These are phyloP conservation scores for Candida hungchunana DNA, from an alignment of 805 yeast species.

Conservation along the genomic window DNA sequence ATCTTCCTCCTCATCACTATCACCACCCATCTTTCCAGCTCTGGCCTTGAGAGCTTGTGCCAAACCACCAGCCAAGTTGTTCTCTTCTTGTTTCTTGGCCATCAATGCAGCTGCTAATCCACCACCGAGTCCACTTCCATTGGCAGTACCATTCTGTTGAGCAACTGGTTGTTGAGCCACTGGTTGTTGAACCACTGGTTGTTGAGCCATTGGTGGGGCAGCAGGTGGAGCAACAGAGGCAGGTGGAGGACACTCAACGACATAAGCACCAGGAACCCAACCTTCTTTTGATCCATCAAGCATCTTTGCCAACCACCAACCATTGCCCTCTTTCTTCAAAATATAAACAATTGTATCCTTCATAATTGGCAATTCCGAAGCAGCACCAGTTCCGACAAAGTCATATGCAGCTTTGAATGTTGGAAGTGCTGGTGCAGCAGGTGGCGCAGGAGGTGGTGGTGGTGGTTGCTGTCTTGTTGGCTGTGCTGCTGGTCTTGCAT, in stretches of 20 bases:
- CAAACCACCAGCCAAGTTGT: constrained; percentile 70
- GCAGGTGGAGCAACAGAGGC: constrained; percentile 15
- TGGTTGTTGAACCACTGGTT: constrained; percentile 50
- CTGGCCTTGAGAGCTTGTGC: constrained; percentile 85
- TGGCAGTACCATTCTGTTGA: constrained; percentile 13
- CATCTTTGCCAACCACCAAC: constrained; percentile 90
- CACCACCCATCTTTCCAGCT: constrained; percentile 56
- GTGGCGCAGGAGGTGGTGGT: constrained; percentile 41
- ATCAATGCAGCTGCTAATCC: constrained; percentile 68
- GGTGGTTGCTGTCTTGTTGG: constrained; percentile 73
- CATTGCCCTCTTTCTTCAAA: constrained; percentile 69
- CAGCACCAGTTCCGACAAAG: constrained; percentile 79
- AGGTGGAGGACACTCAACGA: constrained; percentile 55
- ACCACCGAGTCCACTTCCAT: constrained; percentile 36
- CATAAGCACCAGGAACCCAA: constrained; percentile 96
- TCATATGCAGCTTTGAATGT: constrained; percentile 84
- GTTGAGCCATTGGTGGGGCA: constrained; percentile 21
- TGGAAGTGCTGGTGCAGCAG: constrained; percentile 41
- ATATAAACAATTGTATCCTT: constrained; percentile 76
- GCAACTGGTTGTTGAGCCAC: constrained; percentile 32
- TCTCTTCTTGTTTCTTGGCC: constrained; percentile 59
- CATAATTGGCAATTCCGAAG: constrained; percentile 72
- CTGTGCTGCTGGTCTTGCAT: constrained; percentile 13
- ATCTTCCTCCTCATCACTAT: constrained; percentile 67
- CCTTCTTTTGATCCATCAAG: constrained; percentile 79